phyloP scores from a whole-genome alignment of 441 rosid genomes.

The Daphne laureola region DNA sequence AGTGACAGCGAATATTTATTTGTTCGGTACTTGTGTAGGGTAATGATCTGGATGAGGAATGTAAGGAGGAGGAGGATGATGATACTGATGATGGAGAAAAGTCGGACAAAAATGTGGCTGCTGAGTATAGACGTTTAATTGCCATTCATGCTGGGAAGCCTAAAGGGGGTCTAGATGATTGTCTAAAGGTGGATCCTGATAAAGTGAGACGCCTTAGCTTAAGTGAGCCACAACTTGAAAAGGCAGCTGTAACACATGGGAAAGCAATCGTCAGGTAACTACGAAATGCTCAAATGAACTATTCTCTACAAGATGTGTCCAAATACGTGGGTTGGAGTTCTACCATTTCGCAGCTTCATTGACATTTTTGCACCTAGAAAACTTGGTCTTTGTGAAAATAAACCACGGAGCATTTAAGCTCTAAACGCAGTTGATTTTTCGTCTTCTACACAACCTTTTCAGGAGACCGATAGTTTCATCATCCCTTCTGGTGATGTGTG shows the following conservation, averaged over 20 bases:
- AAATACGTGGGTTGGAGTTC: too few species aligned
- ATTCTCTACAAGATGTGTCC: too few species aligned
- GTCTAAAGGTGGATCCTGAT: constrained; percentile 53
- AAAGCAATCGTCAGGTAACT: constrained; percentile 61
- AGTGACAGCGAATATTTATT: too few species aligned
- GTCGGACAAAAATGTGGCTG: constrained; percentile 26
- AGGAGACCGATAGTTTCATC: too few species aligned
- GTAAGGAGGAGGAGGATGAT: constrained; percentile 23
- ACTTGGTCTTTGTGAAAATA: background rate
- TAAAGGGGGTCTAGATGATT: constrained; percentile 59
- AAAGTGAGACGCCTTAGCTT: constrained; percentile 75
- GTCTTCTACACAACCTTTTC: too few species aligned
- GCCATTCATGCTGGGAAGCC: constrained; percentile 86
- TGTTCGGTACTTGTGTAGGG: constrained; percentile 18
- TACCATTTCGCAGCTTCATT: too few species aligned
- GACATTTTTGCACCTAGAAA: too few species aligned
- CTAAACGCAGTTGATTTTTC: too few species aligned
- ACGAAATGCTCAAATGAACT: too few species aligned
- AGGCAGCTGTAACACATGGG: constrained; percentile 48
- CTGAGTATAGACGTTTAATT: constrained; percentile 60
- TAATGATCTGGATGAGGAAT: constrained; percentile 34
- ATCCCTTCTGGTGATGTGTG: too few species aligned
- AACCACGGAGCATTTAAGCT: too few species aligned
- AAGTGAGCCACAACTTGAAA: constrained; percentile 73
- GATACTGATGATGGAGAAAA: constrained; percentile 41